These are phyloP conservation scores for Avicennia marina DNA, from an alignment of 257 asterid species.

Conservation along the genomic window DNA sequence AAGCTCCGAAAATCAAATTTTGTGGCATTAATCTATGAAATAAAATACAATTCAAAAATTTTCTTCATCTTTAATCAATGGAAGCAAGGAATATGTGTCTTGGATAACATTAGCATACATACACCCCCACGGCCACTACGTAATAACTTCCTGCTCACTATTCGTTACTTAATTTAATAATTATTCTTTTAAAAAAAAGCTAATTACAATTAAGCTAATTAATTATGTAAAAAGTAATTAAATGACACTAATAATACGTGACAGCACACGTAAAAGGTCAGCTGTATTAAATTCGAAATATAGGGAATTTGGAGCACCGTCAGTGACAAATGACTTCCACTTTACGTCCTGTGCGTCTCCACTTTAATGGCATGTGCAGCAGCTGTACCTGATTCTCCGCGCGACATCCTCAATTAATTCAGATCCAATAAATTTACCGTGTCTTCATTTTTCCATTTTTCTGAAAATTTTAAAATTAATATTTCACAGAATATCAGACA, in stretches of 20 bases:
- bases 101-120: too few species aligned
- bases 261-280: not conserved
- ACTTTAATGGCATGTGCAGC: conserved; percentile 21
- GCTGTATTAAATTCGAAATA: conserved; percentile 16
- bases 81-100: conserved; percentile 14
- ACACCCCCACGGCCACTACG: not conserved
- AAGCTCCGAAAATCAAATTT: conserved; percentile 32
- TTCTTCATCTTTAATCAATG: not conserved
- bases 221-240: too few species aligned
- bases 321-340: conserved; percentile 31
- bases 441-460: too few species aligned
- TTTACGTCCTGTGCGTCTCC: conserved; percentile 39
- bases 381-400: conserved; percentile 18
- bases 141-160: not conserved
- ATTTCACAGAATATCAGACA: too few species aligned
- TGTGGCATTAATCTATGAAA: conserved; percentile 4
- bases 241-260: not conserved
- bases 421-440: too few species aligned
- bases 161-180: not conserved
- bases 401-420: too few species aligned
- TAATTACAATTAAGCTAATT: too few species aligned
- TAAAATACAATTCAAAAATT: not conserved
- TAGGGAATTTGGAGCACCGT: conserved; percentile 39
- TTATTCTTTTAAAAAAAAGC: too few species aligned
- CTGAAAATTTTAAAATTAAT: too few species aligned